Conservation (phyloP, 2,329 filamentous ascomycete genomes). For the Xylariales sp. region DNA sequence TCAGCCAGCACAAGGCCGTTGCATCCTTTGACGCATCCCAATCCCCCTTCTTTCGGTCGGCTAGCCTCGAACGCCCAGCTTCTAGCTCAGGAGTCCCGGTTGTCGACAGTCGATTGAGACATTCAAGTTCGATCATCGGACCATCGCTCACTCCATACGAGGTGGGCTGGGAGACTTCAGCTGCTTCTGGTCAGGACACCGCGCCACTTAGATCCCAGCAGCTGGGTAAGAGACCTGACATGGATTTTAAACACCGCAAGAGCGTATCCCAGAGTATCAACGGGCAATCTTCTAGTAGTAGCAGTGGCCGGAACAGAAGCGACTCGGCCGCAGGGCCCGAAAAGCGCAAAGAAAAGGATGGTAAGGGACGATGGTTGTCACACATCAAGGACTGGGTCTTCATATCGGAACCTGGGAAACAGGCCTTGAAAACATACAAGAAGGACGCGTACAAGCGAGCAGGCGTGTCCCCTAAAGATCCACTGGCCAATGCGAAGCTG, state of each 20-base stretch:
- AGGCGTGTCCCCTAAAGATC: conserved; percentile 39
- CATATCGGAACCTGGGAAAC: conserved; percentile 44
- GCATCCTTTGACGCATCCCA: conserved; percentile 21
- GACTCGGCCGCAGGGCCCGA: conserved; percentile 11
- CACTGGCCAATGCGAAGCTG: conserved; percentile 39
- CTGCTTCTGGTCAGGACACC: too few species aligned
- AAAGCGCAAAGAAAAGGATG: conserved; percentile 24
- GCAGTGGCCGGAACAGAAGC: conserved; percentile 6
- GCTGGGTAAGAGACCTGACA: too few species aligned
- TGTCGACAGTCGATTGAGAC: conserved; percentile 15
- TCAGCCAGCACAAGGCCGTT: conserved; percentile 21
- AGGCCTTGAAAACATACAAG: conserved; percentile 43
- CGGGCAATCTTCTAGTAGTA: conserved; percentile 3
- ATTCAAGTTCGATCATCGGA: neutral
- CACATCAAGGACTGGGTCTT: conserved; percentile 45
- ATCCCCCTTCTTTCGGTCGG: conserved; percentile 10
- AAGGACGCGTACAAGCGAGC: conserved; percentile 37
- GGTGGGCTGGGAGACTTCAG: too few species aligned
- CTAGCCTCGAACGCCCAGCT: conserved; percentile 17
- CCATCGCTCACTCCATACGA: conserved; percentile 3
- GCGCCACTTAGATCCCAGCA: conserved; percentile 7
- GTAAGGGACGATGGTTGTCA: conserved; percentile 32
- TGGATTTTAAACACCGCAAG: conserved; percentile 9
- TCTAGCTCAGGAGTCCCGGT: conserved; percentile 23
- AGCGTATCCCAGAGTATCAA: conserved; percentile 7